phyloP scores from a whole-genome alignment of 345 rosid species.

The Iberis pinnata region DNA sequence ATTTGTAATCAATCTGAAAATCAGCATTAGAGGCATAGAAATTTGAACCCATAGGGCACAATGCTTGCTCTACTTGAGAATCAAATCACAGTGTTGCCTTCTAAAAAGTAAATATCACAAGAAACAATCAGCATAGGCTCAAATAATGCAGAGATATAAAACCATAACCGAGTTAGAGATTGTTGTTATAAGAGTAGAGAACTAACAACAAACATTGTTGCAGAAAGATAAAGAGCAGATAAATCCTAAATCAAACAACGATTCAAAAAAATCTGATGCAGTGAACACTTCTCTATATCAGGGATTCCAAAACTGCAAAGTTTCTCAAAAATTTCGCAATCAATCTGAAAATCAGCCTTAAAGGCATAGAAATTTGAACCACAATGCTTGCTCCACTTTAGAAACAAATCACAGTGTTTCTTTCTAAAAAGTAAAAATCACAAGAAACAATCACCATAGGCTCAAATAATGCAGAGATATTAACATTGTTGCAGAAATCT shows the following conservation, averaged over 20 bases:
- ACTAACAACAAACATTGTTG: neutral
- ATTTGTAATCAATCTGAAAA: neutral
- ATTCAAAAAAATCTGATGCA: neutral
- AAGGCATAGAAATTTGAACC: too few species aligned
- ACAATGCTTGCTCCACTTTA: neutral
- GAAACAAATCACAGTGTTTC: slow-evolving; percentile 1
- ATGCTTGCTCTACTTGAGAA: neutral
- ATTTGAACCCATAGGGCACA: neutral
- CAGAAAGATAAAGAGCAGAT: slow-evolving; percentile 5
- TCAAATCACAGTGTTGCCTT: neutral
- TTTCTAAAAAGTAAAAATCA: neutral
- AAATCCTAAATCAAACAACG: neutral
- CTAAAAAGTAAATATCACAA: neutral
- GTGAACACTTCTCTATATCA: neutral
- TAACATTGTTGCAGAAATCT: neutral
- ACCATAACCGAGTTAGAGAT: too few species aligned
- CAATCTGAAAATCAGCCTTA: neutral
- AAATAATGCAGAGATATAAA: slow-evolving; percentile 1
- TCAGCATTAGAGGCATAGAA: too few species aligned
- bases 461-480: neutral
- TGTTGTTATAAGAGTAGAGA: too few species aligned
- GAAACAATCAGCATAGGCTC: neutral
- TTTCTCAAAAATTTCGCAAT: too few species aligned
- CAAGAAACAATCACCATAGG: neutral
- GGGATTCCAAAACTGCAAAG: neutral